Base-by-base conservation (phyloP, 1,139 yeast genomes). In the Arxiozyma bovina region DNA sequence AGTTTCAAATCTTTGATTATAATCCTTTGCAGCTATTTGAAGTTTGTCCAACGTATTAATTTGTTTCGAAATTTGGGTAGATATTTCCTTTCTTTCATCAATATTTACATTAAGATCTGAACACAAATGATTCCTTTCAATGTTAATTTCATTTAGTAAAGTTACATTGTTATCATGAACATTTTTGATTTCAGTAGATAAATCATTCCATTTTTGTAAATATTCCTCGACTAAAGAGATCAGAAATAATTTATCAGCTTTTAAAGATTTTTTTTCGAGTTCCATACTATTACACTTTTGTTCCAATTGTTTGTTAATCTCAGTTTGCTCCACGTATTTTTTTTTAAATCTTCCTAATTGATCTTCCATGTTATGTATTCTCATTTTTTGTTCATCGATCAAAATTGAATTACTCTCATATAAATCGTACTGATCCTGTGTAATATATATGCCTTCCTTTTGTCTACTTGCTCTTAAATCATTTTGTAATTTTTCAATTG, bases 361-460 rank as follows among this genome's bases (percentile, higher is more conserved):
- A 41, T 71, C 72, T 52, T 78, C 80, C 53, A 78, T 64, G 7
- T 74, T 73, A 34, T 71, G 73, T 23, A 78, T 70, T 57, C 74
- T 73, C 15, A 77, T 67, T 54, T 76, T 74, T 60, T 77, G 80
- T 49, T 79, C 83, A 22, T 73, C 77, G 8, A 75, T 70, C 53
- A 72, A 67, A 11, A 76, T 71, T 47, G 72, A 68, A 51, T 77
- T 72, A 63, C 77, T 77, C 63, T 77, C 80, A 57, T 71, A 73
- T 11, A 57, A 50, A 38, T 63, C 64, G 30, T 55, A 60, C 54
- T 78, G 79, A 9, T 77, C 78, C 12, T 45, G 83, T 42, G 84
- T 78, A 60, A 85, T 70, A 64, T 77, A 84, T n/a, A 85, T 77
- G 3, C 91, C 91, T 62, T 81, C 82, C 62, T 81, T 84, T 55